phyloP scores from a whole-genome alignment of 2,329 filamentous ascomycete species.

The Orbilia blumenaviensis region DNA sequence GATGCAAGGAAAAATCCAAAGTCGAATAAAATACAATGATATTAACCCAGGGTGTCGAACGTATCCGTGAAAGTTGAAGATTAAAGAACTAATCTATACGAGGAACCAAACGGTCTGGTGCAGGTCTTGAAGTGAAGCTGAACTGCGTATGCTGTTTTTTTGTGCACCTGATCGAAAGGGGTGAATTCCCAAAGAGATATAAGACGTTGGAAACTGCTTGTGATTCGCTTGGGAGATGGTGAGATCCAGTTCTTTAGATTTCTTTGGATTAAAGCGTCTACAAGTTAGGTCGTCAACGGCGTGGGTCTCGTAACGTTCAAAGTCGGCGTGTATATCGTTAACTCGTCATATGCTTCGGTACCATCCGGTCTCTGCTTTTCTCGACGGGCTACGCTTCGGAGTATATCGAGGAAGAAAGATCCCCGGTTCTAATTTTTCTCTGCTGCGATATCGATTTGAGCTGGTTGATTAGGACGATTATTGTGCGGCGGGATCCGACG shows the following conservation, averaged over 20 bases:
- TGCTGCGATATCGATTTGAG: constrained; percentile 2
- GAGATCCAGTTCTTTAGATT: constrained; percentile 51
- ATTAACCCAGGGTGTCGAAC: constrained; percentile 27
- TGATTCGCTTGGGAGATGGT: constrained; percentile 1
- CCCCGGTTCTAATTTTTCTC: background rate
- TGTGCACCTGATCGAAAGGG: constrained; percentile 22
- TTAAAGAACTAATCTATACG: constrained; percentile 39
- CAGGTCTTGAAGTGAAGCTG: constrained; percentile 1
- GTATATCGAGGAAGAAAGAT: background rate
- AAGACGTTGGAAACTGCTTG: constrained; percentile 20
- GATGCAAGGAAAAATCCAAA: constrained; percentile 30
- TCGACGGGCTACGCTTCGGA: constrained; percentile 19
- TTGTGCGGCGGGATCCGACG: background rate
- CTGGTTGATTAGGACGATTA: background rate
- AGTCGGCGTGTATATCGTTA: constrained; percentile 52
- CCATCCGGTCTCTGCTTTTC: constrained; percentile 15
- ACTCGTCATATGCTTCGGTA: constrained; percentile 49
- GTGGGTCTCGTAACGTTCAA: constrained; percentile 54
- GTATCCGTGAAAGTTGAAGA: constrained; percentile 29
- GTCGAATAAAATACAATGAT: constrained; percentile 41
- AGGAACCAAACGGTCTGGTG: constrained; percentile 26
- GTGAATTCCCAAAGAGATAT: constrained; percentile 18
- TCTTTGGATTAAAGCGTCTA: constrained; percentile 52
- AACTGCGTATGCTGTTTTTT: background rate
- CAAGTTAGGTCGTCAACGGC: constrained; percentile 54